Evolutionary conservation across 2,329 filamentous ascomycete species (phyloP).

Genomic region (Curvularia spicifera): DNA sequence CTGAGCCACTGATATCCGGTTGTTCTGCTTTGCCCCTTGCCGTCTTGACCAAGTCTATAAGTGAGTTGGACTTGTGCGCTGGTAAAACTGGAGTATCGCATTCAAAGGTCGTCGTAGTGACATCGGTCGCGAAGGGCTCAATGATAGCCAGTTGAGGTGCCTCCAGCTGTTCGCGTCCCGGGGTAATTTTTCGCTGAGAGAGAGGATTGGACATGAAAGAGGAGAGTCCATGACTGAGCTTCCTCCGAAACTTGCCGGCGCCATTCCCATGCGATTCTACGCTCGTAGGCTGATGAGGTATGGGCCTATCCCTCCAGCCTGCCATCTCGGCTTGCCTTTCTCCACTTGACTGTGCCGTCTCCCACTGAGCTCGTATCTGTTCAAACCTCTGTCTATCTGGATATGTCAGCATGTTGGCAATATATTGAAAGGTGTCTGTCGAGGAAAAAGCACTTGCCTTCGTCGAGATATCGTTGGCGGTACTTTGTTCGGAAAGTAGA

Average conservation of each 20-base stretch:
- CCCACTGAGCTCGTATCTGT: slow-evolving; percentile 44
- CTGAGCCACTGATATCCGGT: neutral
- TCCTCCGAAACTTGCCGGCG: slow-evolving; percentile 41
- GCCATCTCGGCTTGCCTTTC: slow-evolving; percentile 31
- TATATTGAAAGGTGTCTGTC: slow-evolving; percentile 18
- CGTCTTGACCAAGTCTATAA: slow-evolving; percentile 1
- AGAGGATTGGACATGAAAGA: slow-evolving; percentile 40
- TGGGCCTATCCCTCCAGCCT: slow-evolving; percentile 35
- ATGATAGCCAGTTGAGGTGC: slow-evolving; percentile 21
- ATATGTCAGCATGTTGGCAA: slow-evolving; percentile 44
- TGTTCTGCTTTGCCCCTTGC: slow-evolving; percentile 2
- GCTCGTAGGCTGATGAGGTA: slow-evolving; percentile 17
- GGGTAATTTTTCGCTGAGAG: slow-evolving; percentile 36
- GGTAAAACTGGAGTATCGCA: slow-evolving; percentile 22
- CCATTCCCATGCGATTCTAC: slow-evolving; percentile 17
- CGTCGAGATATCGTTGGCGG: slow-evolving; percentile 13
- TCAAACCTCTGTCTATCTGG: slow-evolving; percentile 43
- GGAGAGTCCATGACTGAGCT: slow-evolving; percentile 43
- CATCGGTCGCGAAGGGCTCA: slow-evolving; percentile 14
- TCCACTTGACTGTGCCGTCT: slow-evolving; percentile 29
- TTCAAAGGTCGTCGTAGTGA: slow-evolving; percentile 6
- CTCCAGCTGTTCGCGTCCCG: slow-evolving; percentile 21
- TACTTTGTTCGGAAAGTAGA: slow-evolving; percentile 19
- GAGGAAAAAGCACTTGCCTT: slow-evolving; percentile 25
- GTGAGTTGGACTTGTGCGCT: slow-evolving; percentile 6